Conservation (phyloP, 2,329 filamentous ascomycete genomes). For the Cladosporium sp. region DNA sequence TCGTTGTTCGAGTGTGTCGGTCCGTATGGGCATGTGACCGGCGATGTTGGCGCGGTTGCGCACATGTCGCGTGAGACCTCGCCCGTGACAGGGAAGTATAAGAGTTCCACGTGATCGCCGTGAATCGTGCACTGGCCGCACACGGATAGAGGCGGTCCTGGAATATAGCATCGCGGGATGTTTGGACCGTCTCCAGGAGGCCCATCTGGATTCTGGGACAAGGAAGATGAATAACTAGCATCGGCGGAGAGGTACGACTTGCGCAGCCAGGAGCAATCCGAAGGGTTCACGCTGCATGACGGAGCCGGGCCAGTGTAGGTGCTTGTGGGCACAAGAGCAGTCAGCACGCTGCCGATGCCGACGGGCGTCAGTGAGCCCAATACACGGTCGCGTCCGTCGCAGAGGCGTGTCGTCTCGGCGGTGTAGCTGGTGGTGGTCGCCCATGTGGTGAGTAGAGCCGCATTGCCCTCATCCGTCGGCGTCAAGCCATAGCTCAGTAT, state of each 20-base stretch:
- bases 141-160: background rate
- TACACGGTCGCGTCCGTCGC: slow-evolving; percentile 6
- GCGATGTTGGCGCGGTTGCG: slow-evolving; percentile 1
- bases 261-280: slow-evolving; percentile 7
- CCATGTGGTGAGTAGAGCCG: background rate
- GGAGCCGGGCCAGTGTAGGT: slow-evolving; percentile 9
- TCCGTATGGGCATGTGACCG: slow-evolving; percentile 7
- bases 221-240: background rate
- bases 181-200: slow-evolving; percentile 1
- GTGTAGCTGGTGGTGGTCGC: slow-evolving; percentile 1
- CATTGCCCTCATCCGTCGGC: background rate
- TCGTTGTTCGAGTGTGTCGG: background rate
- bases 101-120: slow-evolving; percentile 1
- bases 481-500: slow-evolving; percentile 10
- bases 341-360: background rate
- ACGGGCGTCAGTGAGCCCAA: slow-evolving; percentile 3
- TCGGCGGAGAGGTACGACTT: background rate
- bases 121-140: slow-evolving; percentile 9
- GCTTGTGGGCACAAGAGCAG: background rate
- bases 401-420: slow-evolving; percentile 1
- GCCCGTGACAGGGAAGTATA: slow-evolving; percentile 6
- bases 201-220: background rate
- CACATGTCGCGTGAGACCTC: slow-evolving; percentile 6
- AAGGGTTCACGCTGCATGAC: slow-evolving; percentile 2
- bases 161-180: slow-evolving; percentile 1